Conservation (phyloP, 768 basidiomycete species). For the Cyclocybe aegerita region DNA sequence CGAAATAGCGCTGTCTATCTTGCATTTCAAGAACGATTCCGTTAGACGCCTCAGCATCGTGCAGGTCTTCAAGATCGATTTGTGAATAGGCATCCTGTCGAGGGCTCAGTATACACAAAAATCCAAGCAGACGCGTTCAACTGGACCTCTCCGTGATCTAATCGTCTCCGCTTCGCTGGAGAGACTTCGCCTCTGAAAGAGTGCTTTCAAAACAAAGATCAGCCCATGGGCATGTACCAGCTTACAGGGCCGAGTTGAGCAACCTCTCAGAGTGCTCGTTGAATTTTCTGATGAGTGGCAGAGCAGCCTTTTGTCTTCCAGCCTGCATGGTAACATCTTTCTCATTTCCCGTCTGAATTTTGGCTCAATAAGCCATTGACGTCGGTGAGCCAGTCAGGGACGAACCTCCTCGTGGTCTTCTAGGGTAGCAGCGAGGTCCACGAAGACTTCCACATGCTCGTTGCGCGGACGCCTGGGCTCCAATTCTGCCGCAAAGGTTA, state of each 20-base stretch:
- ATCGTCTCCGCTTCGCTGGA: conserved; percentile 59
- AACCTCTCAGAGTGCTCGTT: conserved; percentile 96
- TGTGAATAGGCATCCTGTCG: conserved; percentile 41
- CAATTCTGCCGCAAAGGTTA: conserved; percentile 47
- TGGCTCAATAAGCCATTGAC: too few relatives aligned
- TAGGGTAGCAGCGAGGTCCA: conserved; percentile 84
- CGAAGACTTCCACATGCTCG: conserved; percentile 71
- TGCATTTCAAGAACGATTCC: conserved; percentile 88
- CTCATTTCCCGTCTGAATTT: conserved; percentile 76
- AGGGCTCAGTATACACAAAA: conserved; percentile 3
- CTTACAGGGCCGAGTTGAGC: conserved; percentile 74
- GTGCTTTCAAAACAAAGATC: too few relatives aligned
- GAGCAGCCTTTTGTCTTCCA: conserved; percentile 80
- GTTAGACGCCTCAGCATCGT: conserved; percentile 58
- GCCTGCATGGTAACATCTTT: conserved; percentile 95
- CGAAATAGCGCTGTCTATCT: conserved; percentile 81
- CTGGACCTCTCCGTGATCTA: conserved; percentile 43
- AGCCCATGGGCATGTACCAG: background rate
- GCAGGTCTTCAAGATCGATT: conserved; percentile 86
- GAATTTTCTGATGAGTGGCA: conserved; percentile 95
- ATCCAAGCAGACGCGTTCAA: background rate
- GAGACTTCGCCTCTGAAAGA: conserved; percentile 50
- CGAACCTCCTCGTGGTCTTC: conserved; percentile 89
- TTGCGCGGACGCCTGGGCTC: conserved; percentile 72
- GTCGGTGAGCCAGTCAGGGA: background rate